Conservation (phyloP, 805 yeast genomes). For the Myxozyma geophila region DNA sequence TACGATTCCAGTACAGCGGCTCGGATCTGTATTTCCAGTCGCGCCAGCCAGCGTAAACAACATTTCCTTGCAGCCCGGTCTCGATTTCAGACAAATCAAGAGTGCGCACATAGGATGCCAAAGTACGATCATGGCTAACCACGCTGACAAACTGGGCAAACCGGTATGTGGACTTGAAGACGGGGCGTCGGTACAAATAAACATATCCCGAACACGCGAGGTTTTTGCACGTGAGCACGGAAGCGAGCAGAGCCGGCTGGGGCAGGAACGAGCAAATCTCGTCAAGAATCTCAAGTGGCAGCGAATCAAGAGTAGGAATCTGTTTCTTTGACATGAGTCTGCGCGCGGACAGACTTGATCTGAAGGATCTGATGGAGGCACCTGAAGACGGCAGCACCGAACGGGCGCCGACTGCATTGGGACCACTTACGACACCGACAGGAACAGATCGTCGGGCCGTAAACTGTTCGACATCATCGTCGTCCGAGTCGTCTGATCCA, state of each 20-base stretch:
- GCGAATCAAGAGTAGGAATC: constrained; percentile 31
- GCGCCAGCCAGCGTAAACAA: constrained; percentile 77
- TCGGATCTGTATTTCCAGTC: constrained; percentile 84
- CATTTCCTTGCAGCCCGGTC: constrained; percentile 26
- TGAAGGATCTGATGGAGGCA: constrained; percentile 33
- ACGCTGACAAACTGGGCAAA: constrained; percentile 79
- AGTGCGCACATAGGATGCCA: constrained; percentile 60
- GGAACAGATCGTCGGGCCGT: neutral
- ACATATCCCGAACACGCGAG: constrained; percentile 33
- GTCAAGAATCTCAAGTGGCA: constrained; percentile 43
- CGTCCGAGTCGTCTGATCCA: constrained; percentile 18
- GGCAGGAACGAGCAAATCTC: constrained; percentile 42
- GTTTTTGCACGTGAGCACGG: constrained; percentile 46
- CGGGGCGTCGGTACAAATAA: constrained; percentile 57
- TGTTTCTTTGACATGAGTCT: constrained; percentile 10
- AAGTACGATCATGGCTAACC: constrained; percentile 57
- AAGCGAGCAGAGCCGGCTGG: constrained; percentile 53
- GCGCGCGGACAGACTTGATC: constrained; percentile 27
- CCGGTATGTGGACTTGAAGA: constrained; percentile 71
- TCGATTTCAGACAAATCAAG: constrained; percentile 62
- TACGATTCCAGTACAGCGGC: constrained; percentile 48
- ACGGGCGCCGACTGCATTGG: constrained; percentile 14
- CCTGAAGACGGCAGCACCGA: constrained; percentile 22
- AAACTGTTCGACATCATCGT: constrained; percentile 7
- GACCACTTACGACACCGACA: neutral